phyloP scores from a whole-genome alignment of 495 filamentous ascomycete species.

The Penicillium odoratum region DNA sequence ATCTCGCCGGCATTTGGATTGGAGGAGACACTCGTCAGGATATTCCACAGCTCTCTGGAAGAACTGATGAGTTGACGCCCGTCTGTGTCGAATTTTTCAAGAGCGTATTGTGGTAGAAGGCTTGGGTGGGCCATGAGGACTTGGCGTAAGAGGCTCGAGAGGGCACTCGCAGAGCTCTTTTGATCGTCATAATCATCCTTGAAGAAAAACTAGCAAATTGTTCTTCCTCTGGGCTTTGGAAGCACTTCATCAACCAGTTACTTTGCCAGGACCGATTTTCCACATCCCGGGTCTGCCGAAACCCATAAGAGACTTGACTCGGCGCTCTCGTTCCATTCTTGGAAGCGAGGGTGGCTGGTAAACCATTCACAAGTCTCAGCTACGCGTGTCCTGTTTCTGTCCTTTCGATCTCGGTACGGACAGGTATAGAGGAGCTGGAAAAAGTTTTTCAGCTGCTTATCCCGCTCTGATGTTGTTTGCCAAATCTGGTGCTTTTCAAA shows the following conservation, averaged over 20 bases:
- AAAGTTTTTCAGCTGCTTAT: not conserved
- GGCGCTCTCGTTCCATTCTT: not conserved
- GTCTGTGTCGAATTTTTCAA: slow-evolving; percentile 26
- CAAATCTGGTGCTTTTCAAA: not conserved
- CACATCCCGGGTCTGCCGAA: slow-evolving; percentile 56
- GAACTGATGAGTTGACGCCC: slow-evolving; percentile 26
- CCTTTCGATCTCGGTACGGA: slow-evolving; percentile 40
- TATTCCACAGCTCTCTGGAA: slow-evolving; percentile 42
- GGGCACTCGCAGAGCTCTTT: slow-evolving; percentile 34
- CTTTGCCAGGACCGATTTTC: slow-evolving; percentile 54
- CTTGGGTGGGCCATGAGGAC: slow-evolving; percentile 33
- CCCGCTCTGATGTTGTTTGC: not conserved
- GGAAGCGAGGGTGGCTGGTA: not conserved
- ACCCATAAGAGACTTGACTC: slow-evolving; percentile 41
- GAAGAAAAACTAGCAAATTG: slow-evolving; percentile 57
- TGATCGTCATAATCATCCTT: slow-evolving; percentile 52
- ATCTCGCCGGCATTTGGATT: slow-evolving; percentile 41
- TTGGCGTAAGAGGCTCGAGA: slow-evolving; percentile 50
- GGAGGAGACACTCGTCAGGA: slow-evolving; percentile 29
- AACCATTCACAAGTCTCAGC: slow-evolving; percentile 31
- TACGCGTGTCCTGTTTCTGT: slow-evolving; percentile 33
- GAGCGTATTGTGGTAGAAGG: slow-evolving; percentile 29
- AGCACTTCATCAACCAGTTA: slow-evolving; percentile 41
- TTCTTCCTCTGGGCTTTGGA: not conserved
- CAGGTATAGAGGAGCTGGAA: slow-evolving; percentile 11